Percentiles rank a stretch among this genome's conserved stretches.
phyloP scores from a whole-genome alignment of 306 rosid genomes.

The Hylodesmum podocarpum region DNA sequence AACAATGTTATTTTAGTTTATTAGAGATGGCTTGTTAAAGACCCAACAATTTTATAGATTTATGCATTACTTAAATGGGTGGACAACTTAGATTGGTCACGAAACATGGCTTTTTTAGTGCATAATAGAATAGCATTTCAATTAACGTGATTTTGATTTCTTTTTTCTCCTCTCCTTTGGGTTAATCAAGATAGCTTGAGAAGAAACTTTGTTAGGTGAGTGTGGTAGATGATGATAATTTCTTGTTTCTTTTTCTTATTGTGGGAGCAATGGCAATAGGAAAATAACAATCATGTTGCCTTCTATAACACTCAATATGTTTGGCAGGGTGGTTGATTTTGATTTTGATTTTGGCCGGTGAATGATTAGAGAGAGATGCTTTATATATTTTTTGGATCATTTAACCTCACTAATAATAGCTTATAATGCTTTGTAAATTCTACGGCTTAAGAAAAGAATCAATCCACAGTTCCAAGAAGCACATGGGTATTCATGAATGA shows the following conservation, averaged over 20 bases:
- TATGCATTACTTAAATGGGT: background rate
- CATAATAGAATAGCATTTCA: background rate
- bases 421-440: background rate
- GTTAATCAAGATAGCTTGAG: background rate
- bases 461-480: background rate
- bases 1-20: background rate
- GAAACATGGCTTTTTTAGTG: background rate
- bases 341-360: constrained; percentile 7
- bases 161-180: background rate
- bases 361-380: constrained; percentile 27
- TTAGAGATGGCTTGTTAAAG: background rate
- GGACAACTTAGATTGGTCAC: background rate
- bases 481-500: background rate
- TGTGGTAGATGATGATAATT: constrained; percentile 25
- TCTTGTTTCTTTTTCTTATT: background rate
- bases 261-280: background rate
- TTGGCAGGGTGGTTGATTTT: constrained; percentile 26
- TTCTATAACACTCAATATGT: constrained; percentile 34
- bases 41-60: background rate
- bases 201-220: constrained; percentile 29
- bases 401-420: background rate
- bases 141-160: no score
- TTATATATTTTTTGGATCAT: background rate
- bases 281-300: constrained; percentile 37
- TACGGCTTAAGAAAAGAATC: background rate